A percentile compares a stretch with the other conserved stretches of the same genome.
These are phyloP conservation scores for Mortierella sp. DNA, from an alignment of 371 early-diverging fungal genomes.

Conservation along the genomic window DNA sequence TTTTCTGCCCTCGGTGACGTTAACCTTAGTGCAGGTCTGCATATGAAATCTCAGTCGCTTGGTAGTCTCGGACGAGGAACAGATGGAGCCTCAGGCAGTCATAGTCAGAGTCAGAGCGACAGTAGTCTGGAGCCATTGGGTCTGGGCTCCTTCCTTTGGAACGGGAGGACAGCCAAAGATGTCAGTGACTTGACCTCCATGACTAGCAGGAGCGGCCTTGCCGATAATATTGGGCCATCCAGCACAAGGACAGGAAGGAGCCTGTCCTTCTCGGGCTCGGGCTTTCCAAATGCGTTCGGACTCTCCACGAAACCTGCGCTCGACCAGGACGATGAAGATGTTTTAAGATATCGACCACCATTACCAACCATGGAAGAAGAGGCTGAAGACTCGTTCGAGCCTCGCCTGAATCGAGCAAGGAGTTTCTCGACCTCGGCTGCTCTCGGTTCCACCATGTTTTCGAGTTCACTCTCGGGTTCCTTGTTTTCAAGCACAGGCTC, in stretches of 20 bases:
- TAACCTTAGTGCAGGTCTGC: constrained; percentile 1
- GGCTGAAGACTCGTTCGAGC: constrained; percentile 31
- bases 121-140: constrained; percentile 23
- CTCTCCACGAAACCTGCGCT: constrained; percentile 15
- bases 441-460: constrained; percentile 18
- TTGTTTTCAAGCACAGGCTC: not conserved
- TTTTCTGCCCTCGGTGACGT: constrained; percentile 13
- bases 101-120: constrained; percentile 13
- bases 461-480: constrained; percentile 6
- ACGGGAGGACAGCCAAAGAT: constrained; percentile 1
- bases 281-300: constrained; percentile 21
- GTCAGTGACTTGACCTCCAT: not conserved
- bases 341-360: constrained; percentile 30
- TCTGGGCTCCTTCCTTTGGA: constrained; percentile 27
- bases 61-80: constrained; percentile 6
- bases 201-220: not conserved
- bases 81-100: not conserved
- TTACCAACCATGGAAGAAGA: constrained; percentile 52
- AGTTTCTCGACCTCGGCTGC: constrained; percentile 48
- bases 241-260: constrained; percentile 18
- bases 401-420: constrained; percentile 27
- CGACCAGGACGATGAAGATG: constrained; percentile 31
- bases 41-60: constrained; percentile 11
- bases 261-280: constrained; percentile 43
- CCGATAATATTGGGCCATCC: constrained; percentile 3